Conservation (phyloP, 2,329 filamentous ascomycete genomes). For the Tolypocladium ovalisporum region DNA sequence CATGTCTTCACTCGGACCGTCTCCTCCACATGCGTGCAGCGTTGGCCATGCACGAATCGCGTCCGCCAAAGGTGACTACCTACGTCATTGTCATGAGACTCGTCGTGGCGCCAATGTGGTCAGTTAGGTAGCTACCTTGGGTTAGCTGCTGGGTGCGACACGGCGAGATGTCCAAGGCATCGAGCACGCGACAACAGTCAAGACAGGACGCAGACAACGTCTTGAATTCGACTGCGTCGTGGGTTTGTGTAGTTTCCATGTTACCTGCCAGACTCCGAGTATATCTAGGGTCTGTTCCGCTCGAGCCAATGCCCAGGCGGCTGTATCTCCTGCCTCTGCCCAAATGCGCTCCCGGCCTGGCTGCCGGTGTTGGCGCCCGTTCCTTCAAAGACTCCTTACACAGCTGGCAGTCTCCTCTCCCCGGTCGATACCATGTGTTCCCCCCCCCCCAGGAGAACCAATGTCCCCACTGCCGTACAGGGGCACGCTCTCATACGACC, state of each 20-base stretch:
- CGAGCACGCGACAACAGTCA: not conserved
- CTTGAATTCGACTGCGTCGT: not conserved
- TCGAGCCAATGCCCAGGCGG: not conserved
- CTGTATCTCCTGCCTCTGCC: not conserved
- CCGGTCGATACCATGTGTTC: not conserved
- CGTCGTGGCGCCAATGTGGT: not conserved
- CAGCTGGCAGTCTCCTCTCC: not conserved
- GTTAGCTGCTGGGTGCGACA: not conserved
- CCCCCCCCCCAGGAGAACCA: not conserved
- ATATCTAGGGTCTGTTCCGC: not conserved
- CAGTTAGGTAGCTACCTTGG: too few species aligned
- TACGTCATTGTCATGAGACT: not conserved
- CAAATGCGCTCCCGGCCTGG: not conserved
- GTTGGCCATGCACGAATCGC: not conserved
- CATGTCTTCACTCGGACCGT: too few species aligned
- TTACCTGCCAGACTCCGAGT: slow-evolving; percentile 9
- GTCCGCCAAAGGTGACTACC: not conserved
- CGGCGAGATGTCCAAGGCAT: too few species aligned
- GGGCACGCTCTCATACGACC: not conserved
- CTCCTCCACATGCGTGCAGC: not conserved
- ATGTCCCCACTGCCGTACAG: not conserved
- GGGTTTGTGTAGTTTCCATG: not conserved
- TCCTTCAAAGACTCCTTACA: not conserved
- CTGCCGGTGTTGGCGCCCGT: not conserved
- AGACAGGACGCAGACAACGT: not conserved